phyloP scores from a whole-genome alignment of 2,329 filamentous ascomycete species.

The Boeremia exigua region DNA sequence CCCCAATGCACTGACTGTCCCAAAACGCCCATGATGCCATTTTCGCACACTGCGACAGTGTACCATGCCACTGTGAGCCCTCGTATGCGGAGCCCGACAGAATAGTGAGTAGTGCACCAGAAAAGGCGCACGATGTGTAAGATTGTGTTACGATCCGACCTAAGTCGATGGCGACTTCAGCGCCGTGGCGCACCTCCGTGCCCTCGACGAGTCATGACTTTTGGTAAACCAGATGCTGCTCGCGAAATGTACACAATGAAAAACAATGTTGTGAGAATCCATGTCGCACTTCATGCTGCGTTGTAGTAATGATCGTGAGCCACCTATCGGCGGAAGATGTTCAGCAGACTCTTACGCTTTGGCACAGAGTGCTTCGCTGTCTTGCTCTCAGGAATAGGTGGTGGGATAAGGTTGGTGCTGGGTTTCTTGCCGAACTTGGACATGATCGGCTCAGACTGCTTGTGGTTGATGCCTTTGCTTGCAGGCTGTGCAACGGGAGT shows the following conservation, averaged over 20 bases:
- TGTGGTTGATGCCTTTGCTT: constrained; percentile 29
- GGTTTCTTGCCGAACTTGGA: constrained; percentile 28
- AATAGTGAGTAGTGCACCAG: background rate
- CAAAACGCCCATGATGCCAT: constrained; percentile 15
- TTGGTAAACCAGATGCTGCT: constrained; percentile 1
- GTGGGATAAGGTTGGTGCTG: constrained; percentile 28
- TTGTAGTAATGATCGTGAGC: background rate
- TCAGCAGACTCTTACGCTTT: constrained; percentile 56
- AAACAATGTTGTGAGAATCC: background rate
- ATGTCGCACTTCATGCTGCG: background rate
- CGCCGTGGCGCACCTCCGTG: constrained; percentile 9
- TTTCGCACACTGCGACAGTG: constrained; percentile 12
- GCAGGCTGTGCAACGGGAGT: constrained; percentile 22
- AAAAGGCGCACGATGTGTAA: background rate
- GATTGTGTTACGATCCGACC: background rate
- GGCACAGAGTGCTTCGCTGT: constrained; percentile 44
- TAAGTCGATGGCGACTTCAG: constrained; percentile 3
- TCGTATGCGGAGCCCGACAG: constrained; percentile 6
- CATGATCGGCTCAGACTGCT: constrained; percentile 33
- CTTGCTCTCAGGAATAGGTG: constrained; percentile 41
- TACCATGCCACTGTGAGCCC: background rate
- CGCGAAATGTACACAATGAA: background rate
- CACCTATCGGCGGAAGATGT: constrained; percentile 49
- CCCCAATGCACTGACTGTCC: constrained; percentile 13
- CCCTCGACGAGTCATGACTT: constrained; percentile 6